Evolutionary conservation across 495 filamentous ascomycete species (phyloP).

Genomic region (Terfezia claveryi): DNA sequence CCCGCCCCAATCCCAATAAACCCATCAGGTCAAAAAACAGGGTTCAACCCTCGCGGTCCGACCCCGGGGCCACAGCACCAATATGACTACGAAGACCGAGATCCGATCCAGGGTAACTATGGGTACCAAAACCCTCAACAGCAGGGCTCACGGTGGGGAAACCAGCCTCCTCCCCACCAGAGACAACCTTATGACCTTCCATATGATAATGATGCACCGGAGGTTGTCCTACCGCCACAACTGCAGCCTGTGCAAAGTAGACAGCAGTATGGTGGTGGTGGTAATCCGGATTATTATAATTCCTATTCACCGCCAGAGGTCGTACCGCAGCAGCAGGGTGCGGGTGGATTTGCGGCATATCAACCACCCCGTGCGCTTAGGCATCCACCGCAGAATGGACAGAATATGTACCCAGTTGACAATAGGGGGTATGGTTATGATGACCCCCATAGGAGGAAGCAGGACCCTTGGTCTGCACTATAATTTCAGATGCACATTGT

Average conservation of each 20-base stretch:
- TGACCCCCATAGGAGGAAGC: constrained; percentile 21
- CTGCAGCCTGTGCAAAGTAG: not conserved
- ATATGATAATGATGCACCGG: not conserved
- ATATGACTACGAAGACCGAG: too few relatives aligned
- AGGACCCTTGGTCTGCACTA: constrained; percentile 21
- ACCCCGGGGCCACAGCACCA: too few relatives aligned
- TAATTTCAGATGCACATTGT: not conserved
- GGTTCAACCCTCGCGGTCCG: too few relatives aligned
- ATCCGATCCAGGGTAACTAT: too few relatives aligned
- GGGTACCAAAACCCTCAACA: not conserved
- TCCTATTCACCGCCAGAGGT: too few relatives aligned
- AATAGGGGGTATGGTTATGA: constrained; percentile 22
- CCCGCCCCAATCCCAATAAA: too few relatives aligned
- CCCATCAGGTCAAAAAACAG: too few relatives aligned
- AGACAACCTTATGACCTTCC: not conserved
- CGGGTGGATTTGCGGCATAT: not conserved
- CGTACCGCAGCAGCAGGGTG: not conserved
- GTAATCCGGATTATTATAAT: not conserved
- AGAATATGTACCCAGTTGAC: constrained; percentile 9
- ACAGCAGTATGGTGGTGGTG: not conserved
- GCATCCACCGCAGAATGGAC: not conserved
- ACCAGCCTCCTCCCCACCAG: not conserved
- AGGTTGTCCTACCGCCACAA: not conserved
- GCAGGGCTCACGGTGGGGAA: not conserved
- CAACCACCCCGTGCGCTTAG: too few relatives aligned